phyloP scores from a whole-genome alignment of 1,284 basidiomycete species.

The Leucoagaricus sp. region DNA sequence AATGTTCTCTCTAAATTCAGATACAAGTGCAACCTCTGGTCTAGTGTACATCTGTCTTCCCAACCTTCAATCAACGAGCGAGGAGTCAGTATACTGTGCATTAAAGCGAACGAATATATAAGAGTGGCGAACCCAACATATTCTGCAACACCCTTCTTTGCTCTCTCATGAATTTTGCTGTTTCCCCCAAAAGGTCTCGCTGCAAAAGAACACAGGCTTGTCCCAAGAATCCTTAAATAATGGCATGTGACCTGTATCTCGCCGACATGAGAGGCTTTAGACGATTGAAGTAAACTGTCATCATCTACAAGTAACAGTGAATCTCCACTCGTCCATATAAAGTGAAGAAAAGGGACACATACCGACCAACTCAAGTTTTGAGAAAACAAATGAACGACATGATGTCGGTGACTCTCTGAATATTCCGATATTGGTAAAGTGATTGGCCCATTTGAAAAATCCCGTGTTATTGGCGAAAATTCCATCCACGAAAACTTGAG shows the following conservation, averaged over 20 bases:
- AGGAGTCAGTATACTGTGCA: background rate
- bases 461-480: background rate
- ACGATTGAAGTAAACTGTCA: background rate
- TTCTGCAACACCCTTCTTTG: slow-evolving; percentile 2
- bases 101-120: background rate
- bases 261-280: background rate
- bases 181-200: background rate
- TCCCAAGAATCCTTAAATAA: background rate
- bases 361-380: slow-evolving; percentile 6
- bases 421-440: background rate
- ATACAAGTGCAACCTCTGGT: background rate
- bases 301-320: background rate
- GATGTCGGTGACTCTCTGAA: background rate
- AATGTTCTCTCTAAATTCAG: background rate
- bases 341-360: background rate
- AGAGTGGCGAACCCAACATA: background rate
- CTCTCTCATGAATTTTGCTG: background rate
- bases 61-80: too few species aligned
- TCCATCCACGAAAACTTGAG: background rate
- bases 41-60: background rate
- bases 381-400: background rate
- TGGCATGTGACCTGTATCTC: slow-evolving; percentile 1
- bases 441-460: background rate
- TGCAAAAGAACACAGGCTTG: background rate
- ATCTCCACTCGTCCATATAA: background rate